These are phyloP conservation scores for Pelargonium citronellum DNA, from an alignment of 441 rosid genomes.

Conservation along the genomic window DNA sequence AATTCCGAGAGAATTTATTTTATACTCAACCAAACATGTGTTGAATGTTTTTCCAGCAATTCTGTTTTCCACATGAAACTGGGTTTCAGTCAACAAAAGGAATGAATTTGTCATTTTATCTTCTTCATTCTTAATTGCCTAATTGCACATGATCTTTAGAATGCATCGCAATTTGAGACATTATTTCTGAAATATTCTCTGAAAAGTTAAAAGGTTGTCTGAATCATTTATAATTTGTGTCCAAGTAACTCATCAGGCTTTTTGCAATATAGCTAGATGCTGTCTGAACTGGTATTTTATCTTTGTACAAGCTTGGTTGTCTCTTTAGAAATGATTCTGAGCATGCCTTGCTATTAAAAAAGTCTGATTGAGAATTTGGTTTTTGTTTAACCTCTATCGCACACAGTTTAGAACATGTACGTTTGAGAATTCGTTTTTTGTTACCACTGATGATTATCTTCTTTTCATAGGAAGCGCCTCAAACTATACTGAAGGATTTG, in stretches of 20 bases:
- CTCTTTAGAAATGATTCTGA: slow-evolving; percentile 4
- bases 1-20: neutral
- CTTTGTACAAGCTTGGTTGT: neutral
- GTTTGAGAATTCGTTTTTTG: neutral
- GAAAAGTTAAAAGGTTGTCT: neutral
- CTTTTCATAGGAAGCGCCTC: slow-evolving; percentile 62
- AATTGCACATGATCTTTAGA: too few species aligned
- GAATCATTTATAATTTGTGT: slow-evolving; percentile 3
- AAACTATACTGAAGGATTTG: slow-evolving; percentile 57
- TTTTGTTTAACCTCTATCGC: neutral
- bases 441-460: slow-evolving; percentile 14
- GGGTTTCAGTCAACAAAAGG: neutral
- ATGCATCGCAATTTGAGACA: neutral
- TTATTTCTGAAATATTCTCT: neutral
- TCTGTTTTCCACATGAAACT: neutral
- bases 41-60: slow-evolving; percentile 1
- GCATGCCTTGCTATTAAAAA: neutral
- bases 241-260: neutral
- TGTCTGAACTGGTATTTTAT: neutral
- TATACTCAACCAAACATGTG: neutral
- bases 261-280: slow-evolving; percentile 1
- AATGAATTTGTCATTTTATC: neutral
- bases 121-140: neutral
- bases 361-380: neutral
- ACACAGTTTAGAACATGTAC: too few species aligned